Evolutionary conservation across 768 basidiomycete genomes (phyloP).

Genomic region (Podaxis mareebaensis): DNA sequence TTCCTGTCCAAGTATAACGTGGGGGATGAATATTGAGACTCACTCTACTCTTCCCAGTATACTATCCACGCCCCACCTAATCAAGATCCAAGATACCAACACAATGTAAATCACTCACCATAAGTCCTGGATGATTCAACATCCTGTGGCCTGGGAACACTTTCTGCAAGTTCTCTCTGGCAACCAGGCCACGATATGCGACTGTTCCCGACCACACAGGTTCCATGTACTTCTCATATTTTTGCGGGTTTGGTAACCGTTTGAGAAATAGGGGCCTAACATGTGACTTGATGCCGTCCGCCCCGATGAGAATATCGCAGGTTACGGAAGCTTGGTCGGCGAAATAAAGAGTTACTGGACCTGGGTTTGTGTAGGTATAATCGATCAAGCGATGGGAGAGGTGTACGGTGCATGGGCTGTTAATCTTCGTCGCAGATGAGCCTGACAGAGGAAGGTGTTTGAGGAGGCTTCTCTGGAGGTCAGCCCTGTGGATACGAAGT

Average conservation of each 20-base stretch:
- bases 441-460: slow-evolving; percentile 29
- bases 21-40: not conserved
- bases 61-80: slow-evolving; percentile 21
- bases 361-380: slow-evolving; percentile 32
- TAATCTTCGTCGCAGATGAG: not conserved
- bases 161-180: slow-evolving; percentile 23
- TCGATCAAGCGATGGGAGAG: slow-evolving; percentile 41
- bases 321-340: slow-evolving; percentile 24
- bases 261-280: slow-evolving; percentile 20
- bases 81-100: not conserved
- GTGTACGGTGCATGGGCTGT: slow-evolving; percentile 23
- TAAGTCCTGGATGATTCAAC: slow-evolving; percentile 12
- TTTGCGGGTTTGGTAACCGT: slow-evolving; percentile 8
- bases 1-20: not conserved
- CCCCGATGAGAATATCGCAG: slow-evolving; percentile 40
- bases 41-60: slow-evolving; percentile 33
- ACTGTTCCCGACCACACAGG: slow-evolving; percentile 36
- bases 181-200: slow-evolving; percentile 36
- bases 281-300: slow-evolving; percentile 38
- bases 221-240: slow-evolving; percentile 21
- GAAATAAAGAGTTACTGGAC: slow-evolving; percentile 20
- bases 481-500: slow-evolving; percentile 39
- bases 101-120: slow-evolving; percentile 22
- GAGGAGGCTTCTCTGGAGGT: slow-evolving; percentile 44
- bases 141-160: slow-evolving; percentile 30